Conservation (phyloP, 164 flowering plant species). For the Piper betle region DNA sequence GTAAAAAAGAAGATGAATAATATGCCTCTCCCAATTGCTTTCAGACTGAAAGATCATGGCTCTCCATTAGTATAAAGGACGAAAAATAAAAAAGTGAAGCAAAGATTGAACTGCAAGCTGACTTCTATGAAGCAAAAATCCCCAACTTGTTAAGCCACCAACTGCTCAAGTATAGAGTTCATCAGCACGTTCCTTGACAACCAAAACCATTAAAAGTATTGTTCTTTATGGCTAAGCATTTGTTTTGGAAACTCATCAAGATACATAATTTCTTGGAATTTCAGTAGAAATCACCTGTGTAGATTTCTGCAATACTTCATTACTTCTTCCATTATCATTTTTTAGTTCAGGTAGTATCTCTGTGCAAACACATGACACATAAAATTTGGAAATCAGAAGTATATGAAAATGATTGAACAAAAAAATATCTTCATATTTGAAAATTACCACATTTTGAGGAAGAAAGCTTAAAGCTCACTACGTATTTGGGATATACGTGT, state of each 20-base stretch:
- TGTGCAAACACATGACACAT: neutral
- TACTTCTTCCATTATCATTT: neutral
- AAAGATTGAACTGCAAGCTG: slow-evolving; percentile 1
- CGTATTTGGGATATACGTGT: slow-evolving; percentile 39
- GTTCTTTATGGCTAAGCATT: neutral
- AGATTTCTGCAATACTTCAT: neutral
- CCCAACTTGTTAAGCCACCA: slow-evolving; percentile 5
- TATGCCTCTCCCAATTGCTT: neutral
- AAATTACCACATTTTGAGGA: slow-evolving; percentile 16
- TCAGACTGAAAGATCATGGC: neutral
- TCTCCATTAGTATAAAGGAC: neutral
- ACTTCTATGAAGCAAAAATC: neutral
- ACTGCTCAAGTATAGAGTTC: slow-evolving; percentile 3
- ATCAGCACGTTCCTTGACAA: neutral
- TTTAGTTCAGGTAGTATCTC: neutral
- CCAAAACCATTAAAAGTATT: neutral
- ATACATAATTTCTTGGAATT: neutral
- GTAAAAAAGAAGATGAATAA: neutral
- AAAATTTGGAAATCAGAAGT: neutral
- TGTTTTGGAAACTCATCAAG: too few relatives aligned
- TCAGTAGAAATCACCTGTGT: neutral
- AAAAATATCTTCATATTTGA: neutral
- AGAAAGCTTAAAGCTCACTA: slow-evolving; percentile 35
- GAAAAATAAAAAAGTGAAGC: slow-evolving; percentile 3
- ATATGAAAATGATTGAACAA: neutral